phyloP scores from a whole-genome alignment of 2,329 filamentous ascomycete species.

The Arachnopeziza araneosa region DNA sequence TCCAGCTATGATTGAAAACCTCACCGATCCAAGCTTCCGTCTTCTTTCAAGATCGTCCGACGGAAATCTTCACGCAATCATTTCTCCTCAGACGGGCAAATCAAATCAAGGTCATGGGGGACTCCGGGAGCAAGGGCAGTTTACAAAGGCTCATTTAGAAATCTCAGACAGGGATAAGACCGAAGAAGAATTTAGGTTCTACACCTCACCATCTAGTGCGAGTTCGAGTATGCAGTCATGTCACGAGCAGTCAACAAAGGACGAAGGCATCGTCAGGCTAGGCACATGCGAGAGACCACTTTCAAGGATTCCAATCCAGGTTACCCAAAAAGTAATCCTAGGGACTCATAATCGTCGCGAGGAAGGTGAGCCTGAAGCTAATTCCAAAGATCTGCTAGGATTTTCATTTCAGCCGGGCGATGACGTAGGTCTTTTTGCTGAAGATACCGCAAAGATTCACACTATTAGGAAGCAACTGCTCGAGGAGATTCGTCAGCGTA shows the following conservation, averaged over 20 bases:
- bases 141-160: constrained; percentile 10
- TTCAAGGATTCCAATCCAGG: background rate
- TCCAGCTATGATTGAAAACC: background rate
- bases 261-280: background rate
- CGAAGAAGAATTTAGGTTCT: constrained; percentile 12
- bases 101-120: background rate
- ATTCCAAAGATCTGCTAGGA: constrained; percentile 6
- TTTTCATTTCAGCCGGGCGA: constrained; percentile 27
- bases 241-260: background rate
- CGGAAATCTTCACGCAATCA: background rate
- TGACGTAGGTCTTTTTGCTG: constrained; percentile 14
- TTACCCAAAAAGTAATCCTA: background rate
- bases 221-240: constrained; percentile 3
- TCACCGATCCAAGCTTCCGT: background rate
- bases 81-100: background rate
- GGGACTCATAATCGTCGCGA: background rate
- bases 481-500: background rate
- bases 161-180: constrained; percentile 8
- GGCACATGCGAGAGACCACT: background rate
- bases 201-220: constrained; percentile 16
- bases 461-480: background rate
- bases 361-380: background rate
- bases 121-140: background rate
- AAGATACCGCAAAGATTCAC: background rate
- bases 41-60: background rate